These are phyloP conservation scores for Suillus hirtellus DNA, from an alignment of 768 basidiomycete species.

Conservation along the genomic window DNA sequence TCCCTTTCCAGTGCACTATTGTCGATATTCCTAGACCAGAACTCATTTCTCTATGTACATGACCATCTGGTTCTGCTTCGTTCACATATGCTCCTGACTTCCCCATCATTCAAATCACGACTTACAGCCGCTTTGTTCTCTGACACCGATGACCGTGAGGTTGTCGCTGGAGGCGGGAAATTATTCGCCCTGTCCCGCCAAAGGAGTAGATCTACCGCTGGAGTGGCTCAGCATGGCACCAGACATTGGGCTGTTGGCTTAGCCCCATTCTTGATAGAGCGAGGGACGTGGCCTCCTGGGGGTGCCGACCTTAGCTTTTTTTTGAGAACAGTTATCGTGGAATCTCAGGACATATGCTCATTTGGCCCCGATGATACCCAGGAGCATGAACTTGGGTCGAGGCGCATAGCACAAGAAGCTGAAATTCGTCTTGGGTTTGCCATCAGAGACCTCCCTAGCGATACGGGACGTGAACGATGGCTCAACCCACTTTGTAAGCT, in stretches of 20 bases:
- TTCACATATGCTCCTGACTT: conserved; percentile 73
- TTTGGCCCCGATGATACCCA: conserved; percentile 20
- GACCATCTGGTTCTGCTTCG: conserved; percentile 69
- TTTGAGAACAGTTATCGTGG: conserved; percentile 81
- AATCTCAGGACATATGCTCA: conserved; percentile 54
- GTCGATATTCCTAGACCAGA: conserved; percentile 60
- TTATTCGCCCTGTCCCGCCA: conserved; percentile 25
- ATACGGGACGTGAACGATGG: conserved; percentile 73
- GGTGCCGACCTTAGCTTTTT: conserved; percentile 84
- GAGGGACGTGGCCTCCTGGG: conserved; percentile 84
- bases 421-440: conserved; percentile 83
- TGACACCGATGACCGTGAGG: conserved; percentile 57
- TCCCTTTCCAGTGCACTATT: conserved; percentile 69
- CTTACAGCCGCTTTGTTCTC: conserved; percentile 76
- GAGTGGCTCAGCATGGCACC: conserved; percentile 22
- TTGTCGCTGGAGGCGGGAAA: conserved; percentile 26
- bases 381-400: conserved; percentile 34
- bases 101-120: conserved; percentile 70
- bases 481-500: conserved; percentile 76
- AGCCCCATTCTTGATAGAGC: conserved; percentile 67
- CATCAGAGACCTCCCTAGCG: conserved; percentile 68
- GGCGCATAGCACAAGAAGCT: conserved; percentile 55
- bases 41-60: conserved; percentile 65
- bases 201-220: conserved; percentile 16
- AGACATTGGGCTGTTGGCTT: conserved; percentile 68